phyloP scores from a whole-genome alignment of 305 asterid species.

The Ruellia speciosa region DNA sequence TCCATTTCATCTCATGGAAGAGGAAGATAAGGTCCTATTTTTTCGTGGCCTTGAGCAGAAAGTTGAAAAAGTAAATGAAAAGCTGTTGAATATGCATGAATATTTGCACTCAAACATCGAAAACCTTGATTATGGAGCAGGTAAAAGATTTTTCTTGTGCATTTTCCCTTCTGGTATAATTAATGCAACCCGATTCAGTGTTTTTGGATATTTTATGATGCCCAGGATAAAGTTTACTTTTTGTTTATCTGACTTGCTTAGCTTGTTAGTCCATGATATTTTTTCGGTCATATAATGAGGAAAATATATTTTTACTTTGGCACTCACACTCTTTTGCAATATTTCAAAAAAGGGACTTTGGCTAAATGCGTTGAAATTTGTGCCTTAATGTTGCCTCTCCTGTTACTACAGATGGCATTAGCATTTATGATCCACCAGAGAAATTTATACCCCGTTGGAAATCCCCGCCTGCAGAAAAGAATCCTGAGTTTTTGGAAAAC shows the following conservation, averaged over 20 bases:
- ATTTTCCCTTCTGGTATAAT: constrained; percentile 2
- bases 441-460: constrained; percentile 89
- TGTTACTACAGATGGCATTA: constrained; percentile 64
- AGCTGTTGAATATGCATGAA: constrained; percentile 62
- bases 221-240: background rate
- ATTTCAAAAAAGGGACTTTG: background rate
- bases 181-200: constrained; percentile 4
- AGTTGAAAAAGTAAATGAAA: constrained; percentile 68
- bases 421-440: constrained; percentile 82
- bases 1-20: constrained; percentile 72
- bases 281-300: background rate
- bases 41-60: constrained; percentile 82
- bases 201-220: constrained; percentile 9
- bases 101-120: constrained; percentile 87
- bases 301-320: background rate
- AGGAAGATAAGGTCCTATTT: constrained; percentile 60
- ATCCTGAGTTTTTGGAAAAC: constrained; percentile 53
- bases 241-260: too few relatives aligned
- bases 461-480: constrained; percentile 62
- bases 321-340: background rate
- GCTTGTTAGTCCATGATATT: constrained; percentile 1
- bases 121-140: constrained; percentile 95
- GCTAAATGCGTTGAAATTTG: constrained; percentile 1
- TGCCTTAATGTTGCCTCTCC: constrained; percentile 21
- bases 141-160: constrained; percentile 29